Conservation (phyloP, 306 rosid species). For the Corylus avellana region DNA sequence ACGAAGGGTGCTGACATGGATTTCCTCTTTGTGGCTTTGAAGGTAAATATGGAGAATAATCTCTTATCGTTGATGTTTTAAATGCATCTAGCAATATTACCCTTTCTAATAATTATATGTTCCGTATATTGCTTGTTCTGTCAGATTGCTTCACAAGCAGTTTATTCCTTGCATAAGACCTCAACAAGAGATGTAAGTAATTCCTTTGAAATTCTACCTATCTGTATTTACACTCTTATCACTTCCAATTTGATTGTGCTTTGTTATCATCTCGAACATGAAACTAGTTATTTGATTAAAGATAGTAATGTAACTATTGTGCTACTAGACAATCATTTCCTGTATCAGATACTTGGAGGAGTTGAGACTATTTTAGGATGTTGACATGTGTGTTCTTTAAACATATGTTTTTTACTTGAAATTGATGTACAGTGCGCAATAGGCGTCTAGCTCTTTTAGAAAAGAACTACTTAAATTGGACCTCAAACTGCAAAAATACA, state of each 20-base stretch:
- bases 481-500: background rate
- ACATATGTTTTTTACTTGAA: background rate
- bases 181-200: constrained; percentile 88
- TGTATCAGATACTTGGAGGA: background rate
- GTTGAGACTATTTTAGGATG: background rate
- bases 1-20: constrained; percentile 88
- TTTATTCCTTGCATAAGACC: constrained; percentile 89
- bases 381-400: background rate
- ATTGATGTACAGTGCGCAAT: background rate
- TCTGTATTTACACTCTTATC: constrained; percentile 1
- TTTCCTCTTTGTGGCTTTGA: constrained; percentile 71
- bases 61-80: constrained; percentile 2
- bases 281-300: background rate
- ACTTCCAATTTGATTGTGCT: background rate
- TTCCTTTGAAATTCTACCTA: constrained; percentile 25
- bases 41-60: constrained; percentile 44
- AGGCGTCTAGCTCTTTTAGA: background rate
- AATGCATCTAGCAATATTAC: constrained; percentile 10
- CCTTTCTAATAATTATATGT: constrained; percentile 22
- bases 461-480: background rate
- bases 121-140: constrained; percentile 20
- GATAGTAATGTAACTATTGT: background rate
- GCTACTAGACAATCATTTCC: background rate
- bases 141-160: constrained; percentile 88
- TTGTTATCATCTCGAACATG: background rate